A percentile compares a stretch with the other conserved stretches of the same genome.
Evolutionary conservation across 805 yeast genomes (phyloP).

Genomic region (Hagleromyces aurorensis): DNA sequence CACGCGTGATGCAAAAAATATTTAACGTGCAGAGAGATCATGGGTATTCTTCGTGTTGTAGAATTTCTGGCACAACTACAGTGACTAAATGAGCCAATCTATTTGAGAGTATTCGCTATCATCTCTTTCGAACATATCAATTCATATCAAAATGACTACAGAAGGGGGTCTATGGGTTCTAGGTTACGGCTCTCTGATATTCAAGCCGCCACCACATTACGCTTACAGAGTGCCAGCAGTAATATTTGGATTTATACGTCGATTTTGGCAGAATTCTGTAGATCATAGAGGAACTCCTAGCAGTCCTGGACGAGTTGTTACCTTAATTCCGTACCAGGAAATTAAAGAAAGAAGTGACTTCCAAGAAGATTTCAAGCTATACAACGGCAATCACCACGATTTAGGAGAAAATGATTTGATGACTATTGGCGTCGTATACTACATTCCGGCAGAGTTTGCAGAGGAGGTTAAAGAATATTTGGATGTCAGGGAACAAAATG

Average conservation of each 20-base stretch:
- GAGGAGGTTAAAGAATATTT: slow-evolving; percentile 56
- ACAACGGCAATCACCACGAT: slow-evolving; percentile 6
- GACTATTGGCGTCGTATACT: slow-evolving; percentile 80
- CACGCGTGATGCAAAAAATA: no score
- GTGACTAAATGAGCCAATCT: no score
- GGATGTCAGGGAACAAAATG: slow-evolving; percentile 83
- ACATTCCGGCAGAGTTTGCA: slow-evolving; percentile 59
- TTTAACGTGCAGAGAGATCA: no score
- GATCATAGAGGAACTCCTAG: slow-evolving; percentile 89
- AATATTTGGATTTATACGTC: slow-evolving; percentile 63
- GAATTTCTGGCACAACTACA: no score
- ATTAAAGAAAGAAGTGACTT: slow-evolving; percentile 37
- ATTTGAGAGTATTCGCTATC: no score
- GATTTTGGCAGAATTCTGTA: slow-evolving; percentile 87
- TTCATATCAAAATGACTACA: slow-evolving; percentile 7
- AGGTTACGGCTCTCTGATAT: slow-evolving; percentile 85
- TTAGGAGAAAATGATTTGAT: slow-evolving; percentile 36
- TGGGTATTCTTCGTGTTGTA: no score
- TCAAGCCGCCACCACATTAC: slow-evolving; percentile 79
- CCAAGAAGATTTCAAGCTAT: slow-evolving; percentile 34
- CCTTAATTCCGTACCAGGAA: slow-evolving; percentile 57
- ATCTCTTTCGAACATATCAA: no score
- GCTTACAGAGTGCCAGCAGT: slow-evolving; percentile 61
- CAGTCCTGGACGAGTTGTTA: slow-evolving; percentile 84
- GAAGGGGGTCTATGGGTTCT: slow-evolving; percentile 56